These are phyloP conservation scores for Kluyveromyces siamensis DNA, from an alignment of 805 yeast genomes.

Conservation along the genomic window DNA sequence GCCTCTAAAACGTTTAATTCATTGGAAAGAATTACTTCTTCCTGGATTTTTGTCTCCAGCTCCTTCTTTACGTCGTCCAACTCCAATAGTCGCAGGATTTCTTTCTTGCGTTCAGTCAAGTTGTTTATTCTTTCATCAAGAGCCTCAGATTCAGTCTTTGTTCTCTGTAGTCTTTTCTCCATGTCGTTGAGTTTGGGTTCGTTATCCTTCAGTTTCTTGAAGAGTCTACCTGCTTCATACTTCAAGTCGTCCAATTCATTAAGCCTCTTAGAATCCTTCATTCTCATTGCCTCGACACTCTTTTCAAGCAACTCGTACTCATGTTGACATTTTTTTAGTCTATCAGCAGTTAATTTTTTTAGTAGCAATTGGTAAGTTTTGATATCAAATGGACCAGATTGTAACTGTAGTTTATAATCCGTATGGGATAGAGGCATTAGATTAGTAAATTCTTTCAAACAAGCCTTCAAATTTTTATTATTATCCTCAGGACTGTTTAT, in stretches of 20 bases:
- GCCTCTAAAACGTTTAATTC: constrained; percentile 42
- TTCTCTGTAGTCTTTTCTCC: constrained; percentile 18
- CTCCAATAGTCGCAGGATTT: constrained; percentile 7
- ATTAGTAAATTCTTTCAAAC: constrained; percentile 8
- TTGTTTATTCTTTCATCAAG: constrained; percentile 7
- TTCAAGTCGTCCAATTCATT: constrained; percentile 32
- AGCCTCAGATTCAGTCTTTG: constrained; percentile 12
- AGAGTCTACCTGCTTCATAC: constrained; percentile 33
- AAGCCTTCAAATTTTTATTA: constrained; percentile 10
- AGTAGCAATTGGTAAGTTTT: constrained; percentile 31
- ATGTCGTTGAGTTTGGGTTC: constrained; percentile 18
- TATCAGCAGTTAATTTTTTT: constrained; percentile 30
- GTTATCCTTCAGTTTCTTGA: constrained; percentile 26
- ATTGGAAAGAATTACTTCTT: constrained; percentile 11
- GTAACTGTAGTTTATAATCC: constrained; percentile 9
- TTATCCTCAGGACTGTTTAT: constrained; percentile 11
- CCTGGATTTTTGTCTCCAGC: constrained; percentile 7
- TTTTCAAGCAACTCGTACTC: constrained; percentile 15
- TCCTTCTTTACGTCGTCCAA: constrained; percentile 7
- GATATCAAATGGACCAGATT: constrained; percentile 12
- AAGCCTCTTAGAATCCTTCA: constrained; percentile 34
- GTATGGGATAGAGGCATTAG: constrained; percentile 10
- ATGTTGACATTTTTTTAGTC: constrained; percentile 23
- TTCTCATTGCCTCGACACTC: constrained; percentile 21
- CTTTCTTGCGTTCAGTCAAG: constrained; percentile 7